Base-by-base conservation (phyloP, 108 stramenopile genomes). In the Nitzschia sp. region DNA sequence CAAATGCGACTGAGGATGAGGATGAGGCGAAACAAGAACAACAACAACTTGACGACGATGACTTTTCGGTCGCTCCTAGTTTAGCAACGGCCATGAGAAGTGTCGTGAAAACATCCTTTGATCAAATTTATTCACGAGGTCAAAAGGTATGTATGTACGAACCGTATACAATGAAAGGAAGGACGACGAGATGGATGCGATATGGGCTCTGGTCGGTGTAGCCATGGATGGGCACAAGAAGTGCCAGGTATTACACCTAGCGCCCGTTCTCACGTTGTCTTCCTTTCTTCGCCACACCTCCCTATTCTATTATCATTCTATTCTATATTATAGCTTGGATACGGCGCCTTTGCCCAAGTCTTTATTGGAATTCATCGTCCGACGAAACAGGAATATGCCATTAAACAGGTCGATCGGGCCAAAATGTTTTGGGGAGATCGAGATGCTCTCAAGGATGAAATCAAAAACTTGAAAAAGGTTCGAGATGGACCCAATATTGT, bases 401-500 rank as follows among this genome's bases (percentile, higher is more conserved):
- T 92, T 47, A 92, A 92, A 73, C 83, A 85, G 53, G 75, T 92
- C 21, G 80, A 89, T 47, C 82, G 88, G 0, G 72, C 80, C 29
- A 89, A 83, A 68, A 85, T 92, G 79, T 50, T 82, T 22, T 82
- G 82, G 81, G 84, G 81, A 8, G 73, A 81, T 22, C 75, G 72
- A 5, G 81, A 87, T 52, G 80, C 84, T 1, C 59, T 92, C n/a
- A 69, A 80, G 53, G 82, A 87, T 48, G 91, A 92, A 63, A 86
- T 92, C 27, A 54, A 63, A 27, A 85, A 86, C 28, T 59, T 92
- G 27, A 67, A 72, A 48, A 3, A 61, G 60, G 69, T 85, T 58
- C 66, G 78, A 33, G 63, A 85, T 72, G 81, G 86, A 69, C 84
- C 97, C n/a, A 84, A 93, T 65, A 88, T 96, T 68, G 87, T 96